phyloP scores from a whole-genome alignment of 2,329 filamentous ascomycete genomes.

The Epichloe glyceriae region DNA sequence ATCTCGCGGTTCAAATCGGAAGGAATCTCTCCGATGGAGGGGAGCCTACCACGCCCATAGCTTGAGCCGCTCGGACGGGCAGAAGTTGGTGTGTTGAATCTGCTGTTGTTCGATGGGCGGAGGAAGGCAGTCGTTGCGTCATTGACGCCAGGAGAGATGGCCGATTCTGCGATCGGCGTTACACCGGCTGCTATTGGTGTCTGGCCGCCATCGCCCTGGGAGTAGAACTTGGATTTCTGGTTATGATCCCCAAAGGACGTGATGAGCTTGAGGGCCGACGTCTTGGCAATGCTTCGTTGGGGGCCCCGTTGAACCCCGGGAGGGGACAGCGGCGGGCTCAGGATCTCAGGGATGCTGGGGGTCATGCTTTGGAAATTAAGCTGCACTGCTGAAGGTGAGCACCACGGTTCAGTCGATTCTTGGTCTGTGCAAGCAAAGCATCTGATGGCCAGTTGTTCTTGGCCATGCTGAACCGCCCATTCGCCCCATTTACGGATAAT shows the following conservation, averaged over 20 bases:
- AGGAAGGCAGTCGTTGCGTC: constrained; percentile 56
- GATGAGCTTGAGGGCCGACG: constrained; percentile 77
- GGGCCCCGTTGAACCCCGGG: constrained; percentile 49
- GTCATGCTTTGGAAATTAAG: constrained; percentile 41
- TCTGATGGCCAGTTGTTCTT: constrained; percentile 80
- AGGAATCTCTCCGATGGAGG: constrained; percentile 58
- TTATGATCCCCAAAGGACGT: constrained; percentile 65
- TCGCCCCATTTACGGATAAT: constrained; percentile 93
- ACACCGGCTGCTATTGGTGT: constrained; percentile 74
- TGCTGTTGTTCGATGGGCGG: constrained; percentile 53
- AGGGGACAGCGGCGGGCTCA: constrained; percentile 64
- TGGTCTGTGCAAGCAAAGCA: constrained; percentile 86
- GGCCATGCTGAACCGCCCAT: constrained; percentile 71
- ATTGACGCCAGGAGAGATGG: constrained; percentile 47
- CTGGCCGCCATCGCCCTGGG: constrained; percentile 39
- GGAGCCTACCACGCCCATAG: constrained; percentile 52
- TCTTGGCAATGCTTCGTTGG: constrained; percentile 57
- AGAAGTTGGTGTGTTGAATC: constrained; percentile 56
- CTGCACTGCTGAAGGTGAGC: constrained; percentile 63
- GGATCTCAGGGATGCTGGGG: constrained; percentile 44
- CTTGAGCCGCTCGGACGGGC: constrained; percentile 45
- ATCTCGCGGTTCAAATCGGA: constrained; percentile 19
- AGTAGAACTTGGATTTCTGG: constrained; percentile 52
- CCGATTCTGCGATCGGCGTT: constrained; percentile 77
- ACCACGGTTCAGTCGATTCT: constrained; percentile 78